Evolutionary conservation across 2,329 filamentous ascomycete species (phyloP).

Genomic region (Fusarium multiceps): DNA sequence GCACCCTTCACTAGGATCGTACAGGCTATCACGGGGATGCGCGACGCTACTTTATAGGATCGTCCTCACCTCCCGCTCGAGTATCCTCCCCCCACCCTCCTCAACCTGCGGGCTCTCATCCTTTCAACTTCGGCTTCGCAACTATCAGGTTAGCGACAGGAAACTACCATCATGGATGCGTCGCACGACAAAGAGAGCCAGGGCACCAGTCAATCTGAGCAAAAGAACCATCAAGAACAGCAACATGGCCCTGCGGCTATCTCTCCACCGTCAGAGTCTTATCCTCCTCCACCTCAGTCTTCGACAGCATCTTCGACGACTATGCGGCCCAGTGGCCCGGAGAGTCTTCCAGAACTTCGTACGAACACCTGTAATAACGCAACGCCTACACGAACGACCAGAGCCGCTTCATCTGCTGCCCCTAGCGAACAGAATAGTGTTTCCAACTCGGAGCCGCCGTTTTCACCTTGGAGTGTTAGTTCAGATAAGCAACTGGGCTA

Average conservation of each 20-base stretch:
- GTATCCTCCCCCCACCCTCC: conserved; percentile 9
- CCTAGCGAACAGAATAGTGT: conserved; percentile 37
- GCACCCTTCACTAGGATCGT: neutral
- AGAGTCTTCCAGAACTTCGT: conserved; percentile 8
- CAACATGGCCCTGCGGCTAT: neutral
- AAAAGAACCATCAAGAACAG: conserved; percentile 4
- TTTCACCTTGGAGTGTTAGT: conserved; percentile 56
- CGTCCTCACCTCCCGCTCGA: conserved; percentile 20
- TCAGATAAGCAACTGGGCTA: conserved; percentile 56
- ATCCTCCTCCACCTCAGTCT: conserved; percentile 18
- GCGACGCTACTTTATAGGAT: conserved; percentile 33
- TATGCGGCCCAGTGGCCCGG: conserved; percentile 1
- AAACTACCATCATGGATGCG: conserved; percentile 40
- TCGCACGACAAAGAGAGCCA: conserved; percentile 28
- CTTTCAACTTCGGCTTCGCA: conserved; percentile 12
- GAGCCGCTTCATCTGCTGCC: conserved; percentile 29
- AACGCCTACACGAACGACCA: conserved; percentile 21
- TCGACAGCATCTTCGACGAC: conserved; percentile 31
- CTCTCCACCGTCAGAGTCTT: neutral
- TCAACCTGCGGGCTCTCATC: conserved; percentile 11
- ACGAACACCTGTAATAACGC: conserved; percentile 2
- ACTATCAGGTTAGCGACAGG: conserved; percentile 35
- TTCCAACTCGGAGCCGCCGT: conserved; percentile 38
- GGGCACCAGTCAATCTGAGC: conserved; percentile 11
- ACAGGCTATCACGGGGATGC: conserved; percentile 35